These are phyloP conservation scores for Chaetomium sp. DNA, from an alignment of 2,329 filamentous ascomycete species.

Conservation along the genomic window DNA sequence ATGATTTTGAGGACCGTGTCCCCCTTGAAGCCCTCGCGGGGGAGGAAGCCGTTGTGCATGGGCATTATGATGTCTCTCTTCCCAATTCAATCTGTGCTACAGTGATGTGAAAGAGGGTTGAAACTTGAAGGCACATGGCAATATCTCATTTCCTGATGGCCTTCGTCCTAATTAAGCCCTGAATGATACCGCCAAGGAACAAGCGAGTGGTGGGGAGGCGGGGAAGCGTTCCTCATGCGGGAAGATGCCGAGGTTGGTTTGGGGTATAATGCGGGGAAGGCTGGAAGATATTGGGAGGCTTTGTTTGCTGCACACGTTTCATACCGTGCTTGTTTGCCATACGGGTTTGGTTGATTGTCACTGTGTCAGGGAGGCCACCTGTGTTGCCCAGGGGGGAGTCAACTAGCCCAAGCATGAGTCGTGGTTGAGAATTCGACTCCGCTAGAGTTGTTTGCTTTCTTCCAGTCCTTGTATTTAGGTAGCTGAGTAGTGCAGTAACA, in stretches of 20 bases:
- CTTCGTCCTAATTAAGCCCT: neutral
- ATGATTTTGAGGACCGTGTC: slow-evolving; percentile 63
- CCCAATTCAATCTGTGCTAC: neutral
- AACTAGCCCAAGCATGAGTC: neutral
- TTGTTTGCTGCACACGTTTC: slow-evolving; percentile 4
- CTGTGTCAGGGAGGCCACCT: neutral
- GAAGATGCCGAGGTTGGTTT: slow-evolving; percentile 23
- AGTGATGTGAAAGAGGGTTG: neutral
- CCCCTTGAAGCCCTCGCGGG: slow-evolving; percentile 60
- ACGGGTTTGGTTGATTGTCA: neutral
- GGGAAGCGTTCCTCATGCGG: slow-evolving; percentile 21
- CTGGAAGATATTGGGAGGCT: neutral
- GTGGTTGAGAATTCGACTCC: neutral
- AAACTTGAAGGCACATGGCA: neutral
- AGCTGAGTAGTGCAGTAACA: neutral
- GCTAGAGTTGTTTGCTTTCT: neutral
- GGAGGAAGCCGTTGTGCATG: slow-evolving; percentile 55
- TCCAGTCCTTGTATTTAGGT: neutral
- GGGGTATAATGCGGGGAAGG: slow-evolving; percentile 28
- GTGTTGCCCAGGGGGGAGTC: neutral
- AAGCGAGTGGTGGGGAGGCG: slow-evolving; percentile 10
- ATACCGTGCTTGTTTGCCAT: slow-evolving; percentile 6
- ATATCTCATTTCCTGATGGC: neutral
- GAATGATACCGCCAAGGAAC: slow-evolving; percentile 15
- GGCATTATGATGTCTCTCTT: slow-evolving; percentile 42